Percentiles rank a stretch among this genome's conserved stretches.
Evolutionary conservation across 768 basidiomycete genomes (phyloP).

Genomic region (Lactarius quietus): DNA sequence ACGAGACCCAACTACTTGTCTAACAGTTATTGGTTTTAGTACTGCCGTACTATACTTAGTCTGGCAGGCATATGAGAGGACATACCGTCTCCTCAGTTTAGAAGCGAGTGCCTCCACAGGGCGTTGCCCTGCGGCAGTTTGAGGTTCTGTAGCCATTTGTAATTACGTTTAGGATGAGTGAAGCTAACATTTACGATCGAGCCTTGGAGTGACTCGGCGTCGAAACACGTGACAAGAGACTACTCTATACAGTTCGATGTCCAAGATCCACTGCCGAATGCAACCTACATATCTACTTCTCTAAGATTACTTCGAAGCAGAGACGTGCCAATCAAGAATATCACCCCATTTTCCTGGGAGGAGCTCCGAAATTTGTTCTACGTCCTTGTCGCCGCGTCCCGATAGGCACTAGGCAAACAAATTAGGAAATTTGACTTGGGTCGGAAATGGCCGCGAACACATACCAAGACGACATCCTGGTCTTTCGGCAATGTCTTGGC

Average conservation of each 20-base stretch:
- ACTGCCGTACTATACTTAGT: constrained; percentile 20
- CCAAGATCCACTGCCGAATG: neutral
- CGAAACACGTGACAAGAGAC: constrained; percentile 5
- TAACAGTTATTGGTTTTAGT: constrained; percentile 34
- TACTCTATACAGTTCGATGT: neutral
- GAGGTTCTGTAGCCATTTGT: constrained; percentile 43
- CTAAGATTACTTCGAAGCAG: constrained; percentile 28
- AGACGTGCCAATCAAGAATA: constrained; percentile 87
- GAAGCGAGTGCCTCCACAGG: constrained; percentile 67
- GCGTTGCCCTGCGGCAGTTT: constrained; percentile 44
- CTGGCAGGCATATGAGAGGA: constrained; percentile 23
- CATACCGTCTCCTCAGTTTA: constrained; percentile 69
- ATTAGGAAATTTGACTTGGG: neutral
- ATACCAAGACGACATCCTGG: constrained; percentile 83
- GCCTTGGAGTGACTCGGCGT: neutral
- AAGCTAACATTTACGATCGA: neutral
- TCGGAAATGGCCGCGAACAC: constrained; percentile 33
- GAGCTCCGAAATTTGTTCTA: constrained; percentile 91
- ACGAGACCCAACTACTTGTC: constrained; percentile 89
- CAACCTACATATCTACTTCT: neutral
- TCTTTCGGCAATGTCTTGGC: constrained; percentile 85
- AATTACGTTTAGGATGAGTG: neutral
- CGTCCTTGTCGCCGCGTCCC: constrained; percentile 97
- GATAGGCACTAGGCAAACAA: constrained; percentile 66
- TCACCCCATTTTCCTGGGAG: constrained; percentile 94